A percentile compares a stretch with the other conserved stretches of the same genome.
These are phyloP conservation scores for Cladorrhinum sp. DNA, from an alignment of 2,329 filamentous ascomycete genomes.

Conservation along the genomic window DNA sequence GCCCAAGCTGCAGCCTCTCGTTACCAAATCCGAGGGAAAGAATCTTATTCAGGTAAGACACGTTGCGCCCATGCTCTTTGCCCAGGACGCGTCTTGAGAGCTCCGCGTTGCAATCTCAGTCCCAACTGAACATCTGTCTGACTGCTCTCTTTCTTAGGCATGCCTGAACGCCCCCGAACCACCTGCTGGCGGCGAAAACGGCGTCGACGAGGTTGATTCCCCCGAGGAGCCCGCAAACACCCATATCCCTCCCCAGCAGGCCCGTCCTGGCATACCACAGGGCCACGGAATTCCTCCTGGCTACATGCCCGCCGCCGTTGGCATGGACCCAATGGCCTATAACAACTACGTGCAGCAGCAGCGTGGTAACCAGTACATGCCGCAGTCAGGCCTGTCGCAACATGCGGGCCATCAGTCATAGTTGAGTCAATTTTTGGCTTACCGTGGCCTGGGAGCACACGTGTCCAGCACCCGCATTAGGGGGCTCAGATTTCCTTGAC, in stretches of 20 bases:
- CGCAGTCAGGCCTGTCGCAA: conserved; percentile 76
- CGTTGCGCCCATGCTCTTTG: background rate
- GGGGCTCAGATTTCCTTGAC: conserved; percentile 51
- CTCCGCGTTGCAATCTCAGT: background rate
- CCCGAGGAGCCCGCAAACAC: conserved; percentile 82
- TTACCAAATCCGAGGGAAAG: conserved; percentile 98
- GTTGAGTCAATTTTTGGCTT: conserved; percentile 29
- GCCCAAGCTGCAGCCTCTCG: conserved; percentile 94
- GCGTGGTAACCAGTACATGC: conserved; percentile 74
- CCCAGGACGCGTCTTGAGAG: background rate
- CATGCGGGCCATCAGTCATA: conserved; percentile 79
- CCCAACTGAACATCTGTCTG: background rate
- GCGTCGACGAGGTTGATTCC: conserved; percentile 80
- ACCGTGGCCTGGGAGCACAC: conserved; percentile 35
- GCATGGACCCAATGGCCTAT: conserved; percentile 73
- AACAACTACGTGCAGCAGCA: conserved; percentile 79
- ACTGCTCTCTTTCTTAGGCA: conserved; percentile 56
- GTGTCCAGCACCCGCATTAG: conserved; percentile 56
- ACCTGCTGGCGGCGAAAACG: conserved; percentile 74
- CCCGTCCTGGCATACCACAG: conserved; percentile 64
- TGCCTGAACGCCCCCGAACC: conserved; percentile 96
- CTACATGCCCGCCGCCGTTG: conserved; percentile 62
- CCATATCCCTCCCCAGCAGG: conserved; percentile 67
- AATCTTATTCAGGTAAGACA: conserved; percentile 92
- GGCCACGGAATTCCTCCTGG: conserved; percentile 59